phyloP scores from a whole-genome alignment of 2,329 filamentous ascomycete species.

The Monosporascus sp. region DNA sequence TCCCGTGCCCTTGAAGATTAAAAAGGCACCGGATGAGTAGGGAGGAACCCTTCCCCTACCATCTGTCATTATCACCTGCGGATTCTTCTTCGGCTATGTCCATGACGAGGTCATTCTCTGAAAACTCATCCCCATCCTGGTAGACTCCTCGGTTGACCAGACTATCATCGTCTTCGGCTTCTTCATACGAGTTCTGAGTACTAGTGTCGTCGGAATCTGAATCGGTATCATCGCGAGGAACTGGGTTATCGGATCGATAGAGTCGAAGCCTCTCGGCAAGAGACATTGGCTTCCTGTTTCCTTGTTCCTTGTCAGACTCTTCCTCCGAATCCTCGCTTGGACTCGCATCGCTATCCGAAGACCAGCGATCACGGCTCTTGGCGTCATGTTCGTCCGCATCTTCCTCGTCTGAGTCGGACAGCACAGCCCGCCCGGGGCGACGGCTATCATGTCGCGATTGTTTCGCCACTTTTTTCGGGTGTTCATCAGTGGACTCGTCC shows the following conservation, averaged over 20 bases:
- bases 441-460: slow-evolving; percentile 10
- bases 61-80: slow-evolving; percentile 6
- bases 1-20: too few relatives aligned
- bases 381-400: slow-evolving; percentile 2
- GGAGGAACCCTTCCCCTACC: not conserved
- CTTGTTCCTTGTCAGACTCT: slow-evolving; percentile 2
- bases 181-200: not conserved
- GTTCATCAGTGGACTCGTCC: not conserved
- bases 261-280: slow-evolving; percentile 15
- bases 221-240: slow-evolving; percentile 6
- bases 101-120: not conserved
- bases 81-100: slow-evolving; percentile 8
- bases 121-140: not conserved
- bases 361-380: not conserved
- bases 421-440: slow-evolving; percentile 9
- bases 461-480: not conserved
- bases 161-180: slow-evolving; percentile 11
- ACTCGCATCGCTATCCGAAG: slow-evolving; percentile 7
- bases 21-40: not conserved
- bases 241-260: slow-evolving; percentile 13
- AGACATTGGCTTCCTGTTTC: slow-evolving; percentile 11
- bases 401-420: slow-evolving; percentile 18
- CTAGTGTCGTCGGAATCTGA: slow-evolving; percentile 2
- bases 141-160: slow-evolving; percentile 8
- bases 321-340: slow-evolving; percentile 6